Percentiles rank a stretch among this genome's conserved stretches.
Conservation (phyloP, 164 flowering plant genomes). For the Vitis rotundifolia region DNA sequence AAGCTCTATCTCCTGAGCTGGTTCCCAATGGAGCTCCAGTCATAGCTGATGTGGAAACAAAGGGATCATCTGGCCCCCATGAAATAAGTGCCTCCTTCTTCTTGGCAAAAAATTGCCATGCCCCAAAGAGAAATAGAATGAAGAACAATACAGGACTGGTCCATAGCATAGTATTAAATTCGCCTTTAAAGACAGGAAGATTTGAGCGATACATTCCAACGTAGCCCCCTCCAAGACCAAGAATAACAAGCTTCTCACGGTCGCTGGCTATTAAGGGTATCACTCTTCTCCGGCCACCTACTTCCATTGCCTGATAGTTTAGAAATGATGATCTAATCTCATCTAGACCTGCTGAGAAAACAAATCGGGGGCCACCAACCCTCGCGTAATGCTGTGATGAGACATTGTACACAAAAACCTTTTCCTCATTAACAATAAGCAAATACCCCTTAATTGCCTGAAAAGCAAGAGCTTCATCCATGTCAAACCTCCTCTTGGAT, state of each 20-base stretch:
- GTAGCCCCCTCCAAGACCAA: constrained; percentile 81
- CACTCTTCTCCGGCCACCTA: constrained; percentile 12
- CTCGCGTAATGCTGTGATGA: constrained; percentile 79
- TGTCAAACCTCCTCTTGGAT: constrained; percentile 72
- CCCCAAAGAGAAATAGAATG: constrained; percentile 74
- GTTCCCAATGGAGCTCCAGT: constrained; percentile 56
- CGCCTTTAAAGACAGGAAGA: constrained; percentile 75
- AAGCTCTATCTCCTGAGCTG: constrained; percentile 54
- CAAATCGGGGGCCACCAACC: constrained; percentile 63
- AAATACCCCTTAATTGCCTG: constrained; percentile 87
- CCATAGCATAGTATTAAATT: constrained; percentile 76
- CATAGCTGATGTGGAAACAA: constrained; percentile 50
- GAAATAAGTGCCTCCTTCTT: constrained; percentile 84
- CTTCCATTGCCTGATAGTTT: constrained; percentile 31
- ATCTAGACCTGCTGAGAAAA: constrained; percentile 68
- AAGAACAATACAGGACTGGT: constrained; percentile 85
- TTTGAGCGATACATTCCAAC: constrained; percentile 81
- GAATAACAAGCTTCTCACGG: constrained; percentile 75
- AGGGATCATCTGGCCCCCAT: constrained; percentile 95
- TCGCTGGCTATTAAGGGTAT: constrained; percentile 71
- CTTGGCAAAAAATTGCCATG: constrained; percentile 90
- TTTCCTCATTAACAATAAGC: constrained; percentile 60
- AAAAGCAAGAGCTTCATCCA: constrained; percentile 59
- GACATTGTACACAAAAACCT: constrained; percentile 76
- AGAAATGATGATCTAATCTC: constrained; percentile 75